phyloP scores from a whole-genome alignment of 1,139 yeast species.

The Candida buenavistaensis region DNA sequence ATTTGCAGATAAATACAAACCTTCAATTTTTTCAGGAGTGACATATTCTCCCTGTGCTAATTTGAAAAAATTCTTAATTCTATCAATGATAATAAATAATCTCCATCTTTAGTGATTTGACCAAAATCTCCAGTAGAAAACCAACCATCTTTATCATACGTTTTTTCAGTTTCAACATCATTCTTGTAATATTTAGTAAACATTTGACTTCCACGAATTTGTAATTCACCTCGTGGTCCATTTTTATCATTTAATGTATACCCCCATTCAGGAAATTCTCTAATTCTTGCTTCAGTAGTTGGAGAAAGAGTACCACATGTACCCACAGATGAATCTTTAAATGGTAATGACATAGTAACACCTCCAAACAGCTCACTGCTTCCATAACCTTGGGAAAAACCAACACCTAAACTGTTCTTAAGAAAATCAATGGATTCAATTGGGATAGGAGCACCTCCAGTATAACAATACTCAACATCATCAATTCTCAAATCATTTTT shows the following conservation, averaged over 20 bases:
- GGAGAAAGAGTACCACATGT: conserved; percentile 63
- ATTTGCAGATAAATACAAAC: conserved; percentile 54
- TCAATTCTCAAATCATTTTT: conserved; percentile 60
- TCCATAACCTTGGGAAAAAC: conserved; percentile 74
- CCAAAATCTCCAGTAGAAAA: conserved; percentile 79
- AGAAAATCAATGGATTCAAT: conserved; percentile 59
- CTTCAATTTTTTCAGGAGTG: conserved; percentile 77
- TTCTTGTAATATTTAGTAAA: conserved; percentile 64
- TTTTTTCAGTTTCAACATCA: conserved; percentile 32
- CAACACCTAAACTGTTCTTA: conserved; percentile 59
- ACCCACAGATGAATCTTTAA: conserved; percentile 41
- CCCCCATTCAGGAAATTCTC: conserved; percentile 69
- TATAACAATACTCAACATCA: conserved; percentile 39
- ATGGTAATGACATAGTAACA: conserved; percentile 43
- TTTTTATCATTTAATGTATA: conserved; percentile 48
- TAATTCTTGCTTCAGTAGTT: conserved; percentile 56
- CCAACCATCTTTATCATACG: conserved; percentile 49
- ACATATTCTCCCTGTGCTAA: conserved; percentile 81
- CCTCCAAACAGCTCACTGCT: conserved; percentile 77
- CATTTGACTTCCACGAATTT: conserved; percentile 67
- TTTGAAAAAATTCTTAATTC: conserved; percentile 81
- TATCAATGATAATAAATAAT: conserved; percentile 64
- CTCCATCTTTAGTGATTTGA: conserved; percentile 43
- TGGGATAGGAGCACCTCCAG: conserved; percentile 79
- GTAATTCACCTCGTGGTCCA: conserved; percentile 55